A percentile compares a stretch with the other conserved stretches of the same genome.
phyloP scores from a whole-genome alignment of 2,329 filamentous ascomycete species.

The Aspergillus sp. region DNA sequence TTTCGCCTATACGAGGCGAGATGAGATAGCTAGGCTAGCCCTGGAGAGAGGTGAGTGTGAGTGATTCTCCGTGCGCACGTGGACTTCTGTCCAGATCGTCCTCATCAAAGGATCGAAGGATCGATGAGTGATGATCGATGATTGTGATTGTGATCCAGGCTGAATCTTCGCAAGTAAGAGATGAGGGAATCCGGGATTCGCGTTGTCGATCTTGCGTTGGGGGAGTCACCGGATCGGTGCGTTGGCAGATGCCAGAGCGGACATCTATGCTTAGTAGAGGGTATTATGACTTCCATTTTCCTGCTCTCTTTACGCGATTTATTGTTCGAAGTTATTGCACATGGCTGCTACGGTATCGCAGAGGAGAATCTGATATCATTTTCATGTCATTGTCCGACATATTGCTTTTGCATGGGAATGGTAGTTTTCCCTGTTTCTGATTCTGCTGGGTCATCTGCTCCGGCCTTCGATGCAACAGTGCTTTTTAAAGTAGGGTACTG shows the following conservation, averaged over 20 bases:
- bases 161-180: neutral
- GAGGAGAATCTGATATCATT: neutral
- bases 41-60: neutral
- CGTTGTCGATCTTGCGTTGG: slow-evolving; percentile 32
- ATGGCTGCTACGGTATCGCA: neutral
- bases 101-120: too few species aligned
- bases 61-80: neutral
- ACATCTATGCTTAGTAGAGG: neutral
- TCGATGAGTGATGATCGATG: neutral
- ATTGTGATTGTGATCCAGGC: neutral
- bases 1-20: too few species aligned
- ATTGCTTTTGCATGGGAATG: neutral
- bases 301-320: neutral
- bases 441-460: neutral
- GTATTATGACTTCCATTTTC: neutral
- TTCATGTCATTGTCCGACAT: neutral
- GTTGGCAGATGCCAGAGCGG: slow-evolving; percentile 29
- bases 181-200: slow-evolving; percentile 10
- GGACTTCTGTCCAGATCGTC: neutral
- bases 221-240: slow-evolving; percentile 41
- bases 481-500: slow-evolving; percentile 1
- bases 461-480: neutral
- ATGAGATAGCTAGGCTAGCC: too few species aligned
- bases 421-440: neutral
- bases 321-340: neutral